Base-by-base conservation (phyloP, 257 asterid species). In the Ajuga chamaepitys region DNA sequence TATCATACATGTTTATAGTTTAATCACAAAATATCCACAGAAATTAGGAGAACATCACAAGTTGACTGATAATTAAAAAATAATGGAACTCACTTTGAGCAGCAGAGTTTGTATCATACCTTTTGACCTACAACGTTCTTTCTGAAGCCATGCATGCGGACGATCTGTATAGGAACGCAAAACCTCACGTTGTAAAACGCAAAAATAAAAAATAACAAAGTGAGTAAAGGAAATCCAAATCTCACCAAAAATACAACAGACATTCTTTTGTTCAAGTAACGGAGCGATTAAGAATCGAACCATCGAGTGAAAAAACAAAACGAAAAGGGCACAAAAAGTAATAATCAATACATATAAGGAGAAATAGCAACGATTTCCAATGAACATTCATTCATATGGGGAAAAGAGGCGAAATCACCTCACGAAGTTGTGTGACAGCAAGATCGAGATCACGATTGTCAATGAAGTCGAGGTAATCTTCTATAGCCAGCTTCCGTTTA, bases 131-230 rank as follows among this genome's bases (percentile, higher is more conserved):
- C n/a, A 14, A 0, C 34, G 20, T 1, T 18, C 52, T 11, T 63
- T 47, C 28, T 72, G 68, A 72, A 81, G 17, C 83, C 86, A 18
- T 81, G 86, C 73, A 78, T 66, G 56, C 72, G 26, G 8, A 75
- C 7, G 71, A 78, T 66, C 86, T 81, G 80, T 18, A 11, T 54
- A n/a, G 64, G 28, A 56, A 11, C 38, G 22, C 7, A 3, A 41
- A 30, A 58, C 30, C n/a, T 17, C 16, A 20, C 17, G 37, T 30
- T 3, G n/a, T n/a, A n/a, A 30, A 48, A 21, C 26, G 17, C 22
- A 17, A 16, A 41, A 8, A 30, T 30, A 5, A 30, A 30, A 30
- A 30, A 4, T 30, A 30, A 55, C 37, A 41, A 6, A 16, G 16
- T 40, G 7, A 26, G 3, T 26, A 16, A 32, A 28, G 47, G n/a